Evolutionary conservation across 169 alveolate species (phyloP).

Genomic region (Eimeria acervulina): DNA sequence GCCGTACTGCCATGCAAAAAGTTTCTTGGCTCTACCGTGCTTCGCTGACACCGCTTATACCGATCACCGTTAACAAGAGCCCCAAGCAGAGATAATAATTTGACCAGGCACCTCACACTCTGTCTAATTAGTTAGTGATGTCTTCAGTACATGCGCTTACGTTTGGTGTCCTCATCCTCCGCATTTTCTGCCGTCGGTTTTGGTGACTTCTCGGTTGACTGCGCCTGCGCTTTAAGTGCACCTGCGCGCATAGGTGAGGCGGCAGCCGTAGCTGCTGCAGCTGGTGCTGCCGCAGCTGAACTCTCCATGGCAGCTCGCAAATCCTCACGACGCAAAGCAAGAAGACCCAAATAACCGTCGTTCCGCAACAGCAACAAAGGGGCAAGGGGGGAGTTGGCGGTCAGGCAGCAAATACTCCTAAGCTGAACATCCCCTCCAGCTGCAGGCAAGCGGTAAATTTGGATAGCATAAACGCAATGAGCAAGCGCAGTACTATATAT

Average conservation of each 20-base stretch:
- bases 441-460: not conserved
- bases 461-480: not conserved
- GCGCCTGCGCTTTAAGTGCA: not conserved
- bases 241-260: not conserved
- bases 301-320: not conserved
- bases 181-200: not conserved
- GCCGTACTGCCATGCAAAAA: not conserved
- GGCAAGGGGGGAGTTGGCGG: slow-evolving; percentile 9
- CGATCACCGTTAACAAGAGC: not conserved
- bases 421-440: slow-evolving; percentile 11
- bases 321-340: slow-evolving; percentile 4
- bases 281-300: not conserved
- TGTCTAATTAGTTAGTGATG: not conserved
- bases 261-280: slow-evolving; percentile 13
- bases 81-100: not conserved
- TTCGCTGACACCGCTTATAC: not conserved
- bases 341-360: slow-evolving; percentile 38
- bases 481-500: not conserved
- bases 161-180: not conserved
- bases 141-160: not conserved
- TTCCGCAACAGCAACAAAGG: slow-evolving; percentile 14
- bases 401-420: slow-evolving; percentile 7
- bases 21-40: not conserved
- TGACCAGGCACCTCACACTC: not conserved
- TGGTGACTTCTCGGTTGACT: not conserved